Percentiles rank a stretch among this genome's conserved stretches.
Conservation (phyloP, 1,284 basidiomycete species). For the Pseudozyma sp. region DNA sequence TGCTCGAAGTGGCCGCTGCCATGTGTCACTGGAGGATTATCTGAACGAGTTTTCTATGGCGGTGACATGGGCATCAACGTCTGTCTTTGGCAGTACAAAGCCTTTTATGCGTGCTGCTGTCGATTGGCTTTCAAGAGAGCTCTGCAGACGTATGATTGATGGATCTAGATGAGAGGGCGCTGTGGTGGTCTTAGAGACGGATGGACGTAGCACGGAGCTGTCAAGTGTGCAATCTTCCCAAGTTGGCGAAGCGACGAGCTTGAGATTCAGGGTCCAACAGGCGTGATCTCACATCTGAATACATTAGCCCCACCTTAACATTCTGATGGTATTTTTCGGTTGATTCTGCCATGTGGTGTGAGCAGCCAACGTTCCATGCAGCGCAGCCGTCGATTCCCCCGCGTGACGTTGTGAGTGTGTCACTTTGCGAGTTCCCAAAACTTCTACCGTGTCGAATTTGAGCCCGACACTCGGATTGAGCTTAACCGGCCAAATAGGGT, state of each 20-base stretch:
- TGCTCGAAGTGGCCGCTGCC: slow-evolving; percentile 12
- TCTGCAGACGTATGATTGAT: too few relatives aligned
- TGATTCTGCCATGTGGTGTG: slow-evolving; percentile 8
- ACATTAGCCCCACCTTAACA: too few relatives aligned
- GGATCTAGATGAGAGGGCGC: too few relatives aligned
- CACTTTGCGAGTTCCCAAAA: slow-evolving; percentile 8
- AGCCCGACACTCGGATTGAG: neutral
- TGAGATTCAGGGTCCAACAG: slow-evolving; percentile 5
- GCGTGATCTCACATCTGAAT: slow-evolving; percentile 1
- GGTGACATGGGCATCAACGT: slow-evolving; percentile 7
- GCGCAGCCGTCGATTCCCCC: too few relatives aligned
- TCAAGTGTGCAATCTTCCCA: too few relatives aligned
- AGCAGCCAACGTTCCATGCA: too few relatives aligned
- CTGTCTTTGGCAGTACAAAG: neutral
- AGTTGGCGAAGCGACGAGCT: too few relatives aligned
- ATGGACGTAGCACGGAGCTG: too few relatives aligned
- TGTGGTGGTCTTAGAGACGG: too few relatives aligned
- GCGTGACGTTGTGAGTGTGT: slow-evolving; percentile 14
- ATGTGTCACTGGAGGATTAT: slow-evolving; percentile 1
- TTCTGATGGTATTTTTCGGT: neutral
- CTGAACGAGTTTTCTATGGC: neutral
- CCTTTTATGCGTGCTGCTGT: neutral
- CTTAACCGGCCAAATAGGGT: slow-evolving; percentile 7
- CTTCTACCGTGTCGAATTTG: too few relatives aligned
- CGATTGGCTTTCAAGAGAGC: neutral